phyloP scores from a whole-genome alignment of 352 stramenopile species.

The Phytophthora nicotianae region DNA sequence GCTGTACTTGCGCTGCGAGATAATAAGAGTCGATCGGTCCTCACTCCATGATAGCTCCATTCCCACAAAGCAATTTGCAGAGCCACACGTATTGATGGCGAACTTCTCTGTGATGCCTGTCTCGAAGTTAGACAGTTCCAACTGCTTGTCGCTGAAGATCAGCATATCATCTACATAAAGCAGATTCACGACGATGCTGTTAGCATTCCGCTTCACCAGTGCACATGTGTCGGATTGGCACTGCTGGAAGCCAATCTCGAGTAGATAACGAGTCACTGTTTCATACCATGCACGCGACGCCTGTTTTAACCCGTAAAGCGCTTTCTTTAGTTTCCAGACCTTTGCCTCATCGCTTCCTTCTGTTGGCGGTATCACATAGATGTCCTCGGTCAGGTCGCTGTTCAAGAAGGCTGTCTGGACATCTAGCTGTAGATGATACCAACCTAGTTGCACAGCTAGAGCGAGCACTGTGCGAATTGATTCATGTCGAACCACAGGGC shows the following conservation, averaged over 20 bases:
- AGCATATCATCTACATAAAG: conserved; percentile 37
- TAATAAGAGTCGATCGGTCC: no score
- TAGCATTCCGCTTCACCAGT: no score
- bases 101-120: no score
- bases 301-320: conserved; percentile 35
- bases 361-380: conserved; percentile 2
- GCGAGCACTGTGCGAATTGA: conserved; percentile 13
- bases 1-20: no score
- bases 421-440: conserved; percentile 11
- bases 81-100: no score
- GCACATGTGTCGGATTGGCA: conserved; percentile 31
- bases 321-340: conserved; percentile 27
- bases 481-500: conserved; percentile 23
- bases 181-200: background rate
- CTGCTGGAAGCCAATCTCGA: conserved; percentile 5
- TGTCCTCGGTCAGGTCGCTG: conserved; percentile 6
- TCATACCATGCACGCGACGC: conserved; percentile 32
- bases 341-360: conserved; percentile 2
- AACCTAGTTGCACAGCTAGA: conserved; percentile 7
- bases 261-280: conserved; percentile 13
- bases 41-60: no score
- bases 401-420: conserved; percentile 19
- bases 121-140: no score
- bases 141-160: conserved; percentile 8
- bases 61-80: no score